Evolutionary conservation across 2,329 filamentous ascomycete species (phyloP), one percentile per base, ranked within the genome.

Genomic region (Saccharata proteae): DNA sequence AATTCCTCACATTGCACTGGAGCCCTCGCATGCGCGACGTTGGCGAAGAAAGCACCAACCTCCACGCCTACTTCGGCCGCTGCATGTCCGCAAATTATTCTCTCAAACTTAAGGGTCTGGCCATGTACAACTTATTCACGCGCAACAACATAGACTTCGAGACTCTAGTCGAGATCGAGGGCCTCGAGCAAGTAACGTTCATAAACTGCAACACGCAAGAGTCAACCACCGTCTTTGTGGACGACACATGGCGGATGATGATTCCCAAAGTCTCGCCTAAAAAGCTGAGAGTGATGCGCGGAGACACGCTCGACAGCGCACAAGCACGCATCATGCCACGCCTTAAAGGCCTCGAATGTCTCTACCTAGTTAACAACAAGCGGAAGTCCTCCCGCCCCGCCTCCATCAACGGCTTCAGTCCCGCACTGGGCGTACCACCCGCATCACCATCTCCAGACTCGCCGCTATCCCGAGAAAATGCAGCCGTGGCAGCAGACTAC

Each of bases 11-110:
- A 32, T 38, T 77, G 37, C 71, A 77, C 43, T 77, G 70, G 62
- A 71, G 62, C 16, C 69, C 71, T 4, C 66, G 73, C 2, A 77
- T 77, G 69, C 60, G 71, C 15, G 61, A 66, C 20, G 59, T 55
- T 19, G 67, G 69, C 24, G 73, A 77, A 43, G 64, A 69, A 5
- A 71, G 66, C 27, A 59, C 74, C 15, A 63, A 58, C 26, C 46
- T 75, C 4, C 55, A 63, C 32, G 57, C 63, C 12, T 68, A 71
- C 38, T 76, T 77, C 40, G 67, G 69, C 13, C 68, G 65, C 30
- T 67, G 63, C 38, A 48, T 67, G 14, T 52, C 62, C 3, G 57
- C 60, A 1, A 61, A 60, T 28, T 57, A 65, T 31, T 51, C 51
- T 1, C 41, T 75, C 4, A 47, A 49, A 1, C 29, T 75, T 0